Conservation (phyloP, 257 asterid genomes). For the Sherardia arvensis region DNA sequence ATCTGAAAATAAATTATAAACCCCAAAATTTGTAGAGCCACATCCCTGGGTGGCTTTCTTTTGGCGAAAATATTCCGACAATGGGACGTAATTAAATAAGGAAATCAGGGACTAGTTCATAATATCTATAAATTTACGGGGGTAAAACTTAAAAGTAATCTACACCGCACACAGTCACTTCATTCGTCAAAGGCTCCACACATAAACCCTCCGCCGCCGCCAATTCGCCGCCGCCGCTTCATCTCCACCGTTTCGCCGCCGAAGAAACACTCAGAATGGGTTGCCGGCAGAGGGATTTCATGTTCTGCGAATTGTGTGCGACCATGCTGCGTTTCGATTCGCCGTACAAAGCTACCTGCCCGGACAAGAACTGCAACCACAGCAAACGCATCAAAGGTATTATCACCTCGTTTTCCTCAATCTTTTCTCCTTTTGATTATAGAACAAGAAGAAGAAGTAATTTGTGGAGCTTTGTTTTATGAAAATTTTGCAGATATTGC, state of each 20-base stretch:
- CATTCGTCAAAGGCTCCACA: neutral
- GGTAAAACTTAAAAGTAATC: neutral
- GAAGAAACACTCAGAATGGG: conserved; percentile 20
- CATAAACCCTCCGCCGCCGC: conserved; percentile 1
- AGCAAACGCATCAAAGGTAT: conserved; percentile 46
- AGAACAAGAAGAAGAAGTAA: neutral
- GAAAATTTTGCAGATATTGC: conserved; percentile 48
- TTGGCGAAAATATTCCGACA: neutral
- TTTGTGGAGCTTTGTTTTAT: neutral
- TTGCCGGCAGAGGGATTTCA: conserved; percentile 65
- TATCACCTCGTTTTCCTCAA: neutral
- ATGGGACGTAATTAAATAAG: neutral
- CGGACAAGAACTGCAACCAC: conserved; percentile 45
- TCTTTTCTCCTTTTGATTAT: neutral
- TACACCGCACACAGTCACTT: neutral
- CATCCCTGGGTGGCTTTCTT: neutral
- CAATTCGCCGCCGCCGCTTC: neutral
- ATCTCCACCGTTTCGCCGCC: neutral
- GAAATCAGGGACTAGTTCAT: neutral
- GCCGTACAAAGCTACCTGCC: conserved; percentile 35
- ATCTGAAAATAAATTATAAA: no score
- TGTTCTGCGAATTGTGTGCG: conserved; percentile 75
- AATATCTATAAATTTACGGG: neutral
- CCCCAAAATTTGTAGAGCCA: neutral
- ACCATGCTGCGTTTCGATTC: conserved; percentile 44